phyloP scores from a whole-genome alignment of 768 basidiomycete genomes.

The Neoboletus subvelutipes region DNA sequence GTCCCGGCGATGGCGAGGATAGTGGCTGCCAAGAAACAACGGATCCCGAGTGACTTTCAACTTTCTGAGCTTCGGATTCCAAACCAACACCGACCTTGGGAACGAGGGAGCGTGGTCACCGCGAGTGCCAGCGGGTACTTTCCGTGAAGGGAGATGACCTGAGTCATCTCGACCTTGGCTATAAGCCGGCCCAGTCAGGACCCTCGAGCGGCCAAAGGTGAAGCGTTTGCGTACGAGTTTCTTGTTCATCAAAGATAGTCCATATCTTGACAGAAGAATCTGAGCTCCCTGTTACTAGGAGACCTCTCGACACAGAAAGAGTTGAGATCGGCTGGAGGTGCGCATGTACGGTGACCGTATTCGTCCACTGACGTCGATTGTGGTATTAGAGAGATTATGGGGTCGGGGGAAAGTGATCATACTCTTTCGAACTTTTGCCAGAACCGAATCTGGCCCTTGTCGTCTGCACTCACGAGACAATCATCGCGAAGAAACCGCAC shows the following conservation, averaged over 20 bases:
- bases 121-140: slow-evolving; percentile 76
- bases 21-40: slow-evolving; percentile 39
- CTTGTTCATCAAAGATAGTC: slow-evolving; percentile 38
- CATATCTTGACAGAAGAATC: slow-evolving; percentile 81
- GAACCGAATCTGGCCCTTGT: slow-evolving; percentile 60
- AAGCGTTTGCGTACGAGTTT: slow-evolving; percentile 28
- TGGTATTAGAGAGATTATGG: slow-evolving; percentile 14
- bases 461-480: slow-evolving; percentile 70
- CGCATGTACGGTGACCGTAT: slow-evolving; percentile 45
- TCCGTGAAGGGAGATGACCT: slow-evolving; percentile 62
- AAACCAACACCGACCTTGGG: slow-evolving; percentile 49
- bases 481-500: slow-evolving; percentile 61
- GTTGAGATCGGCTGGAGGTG: slow-evolving; percentile 73
- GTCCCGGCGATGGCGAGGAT: slow-evolving; percentile 86
- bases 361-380: slow-evolving; percentile 53
- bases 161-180: slow-evolving; percentile 46
- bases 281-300: slow-evolving; percentile 77
- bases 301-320: slow-evolving; percentile 48
- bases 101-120: slow-evolving; percentile 61
- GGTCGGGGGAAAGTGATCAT: background rate
- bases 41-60: background rate
- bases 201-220: slow-evolving; percentile 1
- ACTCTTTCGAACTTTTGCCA: slow-evolving; percentile 51
- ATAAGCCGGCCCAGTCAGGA: background rate
- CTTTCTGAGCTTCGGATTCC: background rate